A percentile compares a stretch with the other conserved stretches of the same genome.
These are phyloP conservation scores for Henningerozyma blattae DNA, from an alignment of 805 yeast genomes.

Conservation along the genomic window DNA sequence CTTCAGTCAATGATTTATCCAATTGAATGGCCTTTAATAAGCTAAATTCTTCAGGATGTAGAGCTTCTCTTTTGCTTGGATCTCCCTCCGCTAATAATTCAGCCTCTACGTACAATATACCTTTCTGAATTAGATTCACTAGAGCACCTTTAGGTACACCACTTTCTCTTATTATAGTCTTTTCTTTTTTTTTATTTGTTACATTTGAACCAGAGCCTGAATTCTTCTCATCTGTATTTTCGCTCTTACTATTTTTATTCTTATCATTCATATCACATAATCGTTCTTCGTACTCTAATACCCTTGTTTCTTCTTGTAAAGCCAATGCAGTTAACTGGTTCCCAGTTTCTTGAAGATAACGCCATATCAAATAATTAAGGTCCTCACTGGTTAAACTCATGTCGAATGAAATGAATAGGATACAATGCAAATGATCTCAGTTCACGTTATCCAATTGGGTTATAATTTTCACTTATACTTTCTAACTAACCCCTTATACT, in stretches of 20 bases:
- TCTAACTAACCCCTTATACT: no score
- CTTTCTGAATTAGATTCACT: conserved; percentile 75
- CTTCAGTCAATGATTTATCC: no score
- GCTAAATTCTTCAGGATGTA: conserved; percentile 28
- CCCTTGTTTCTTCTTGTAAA: conserved; percentile 59
- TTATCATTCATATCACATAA: not conserved
- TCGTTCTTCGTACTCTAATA: conserved; percentile 39
- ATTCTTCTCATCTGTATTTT: no score
- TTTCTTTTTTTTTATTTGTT: conserved; percentile 33
- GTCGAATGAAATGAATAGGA: no score
- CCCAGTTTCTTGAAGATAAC: conserved; percentile 82
- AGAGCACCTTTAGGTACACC: conserved; percentile 65
- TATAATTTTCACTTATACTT: no score
- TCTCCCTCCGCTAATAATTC: conserved; percentile 40
- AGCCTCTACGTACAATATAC: conserved; percentile 64
- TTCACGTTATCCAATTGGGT: no score
- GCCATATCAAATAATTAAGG: conserved; percentile 83
- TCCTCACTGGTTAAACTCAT: conserved; percentile 81
- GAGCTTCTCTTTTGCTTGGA: conserved; percentile 12
- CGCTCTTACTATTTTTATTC: no score
- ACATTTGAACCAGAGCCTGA: no score
- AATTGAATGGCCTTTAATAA: conserved; percentile 43
- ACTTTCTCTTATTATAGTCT: no score
- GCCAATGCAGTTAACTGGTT: conserved; percentile 69
- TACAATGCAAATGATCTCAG: no score